phyloP scores from a whole-genome alignment of 805 yeast genomes.

The Hanseniaspora occidentalis region DNA sequence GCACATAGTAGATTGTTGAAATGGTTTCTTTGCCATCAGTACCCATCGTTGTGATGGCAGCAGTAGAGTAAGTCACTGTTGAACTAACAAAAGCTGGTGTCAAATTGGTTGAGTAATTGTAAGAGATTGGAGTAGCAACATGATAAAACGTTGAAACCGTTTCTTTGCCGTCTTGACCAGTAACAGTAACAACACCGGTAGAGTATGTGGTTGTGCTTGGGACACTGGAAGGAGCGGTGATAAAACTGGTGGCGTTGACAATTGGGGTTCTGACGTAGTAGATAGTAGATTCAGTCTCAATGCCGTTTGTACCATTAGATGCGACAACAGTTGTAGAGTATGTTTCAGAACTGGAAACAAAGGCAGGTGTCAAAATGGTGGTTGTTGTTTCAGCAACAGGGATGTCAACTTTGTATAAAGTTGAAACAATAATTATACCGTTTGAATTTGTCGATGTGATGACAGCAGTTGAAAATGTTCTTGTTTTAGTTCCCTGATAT shows the following conservation, averaged over 20 bases:
- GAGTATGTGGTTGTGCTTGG: not conserved
- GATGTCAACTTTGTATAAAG: too few relatives aligned
- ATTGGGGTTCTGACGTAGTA: not conserved
- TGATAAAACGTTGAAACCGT: not conserved
- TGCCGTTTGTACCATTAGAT: not conserved
- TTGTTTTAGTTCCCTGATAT: too few relatives aligned
- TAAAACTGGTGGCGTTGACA: not conserved
- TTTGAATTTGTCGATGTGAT: too few relatives aligned
- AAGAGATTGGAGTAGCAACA: not conserved
- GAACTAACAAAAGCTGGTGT: not conserved
- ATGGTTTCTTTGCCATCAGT: constrained; percentile 6
- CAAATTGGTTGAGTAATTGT: not conserved
- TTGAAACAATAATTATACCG: too few relatives aligned
- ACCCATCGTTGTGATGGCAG: constrained; percentile 6
- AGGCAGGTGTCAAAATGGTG: too few relatives aligned
- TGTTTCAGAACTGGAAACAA: constrained; percentile 7
- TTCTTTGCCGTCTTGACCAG: not conserved
- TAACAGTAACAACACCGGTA: not conserved
- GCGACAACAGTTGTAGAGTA: constrained; percentile 3
- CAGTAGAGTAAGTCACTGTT: constrained; percentile 6
- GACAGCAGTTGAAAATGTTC: too few relatives aligned
- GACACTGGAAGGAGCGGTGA: not conserved
- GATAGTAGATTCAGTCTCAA: not conserved
- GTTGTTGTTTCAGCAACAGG: too few relatives aligned
- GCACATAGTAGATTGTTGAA: constrained; percentile 7